Evolutionary conservation across 371 early-diverging fungal species (phyloP).

Genomic region (Mycotypha africana): DNA sequence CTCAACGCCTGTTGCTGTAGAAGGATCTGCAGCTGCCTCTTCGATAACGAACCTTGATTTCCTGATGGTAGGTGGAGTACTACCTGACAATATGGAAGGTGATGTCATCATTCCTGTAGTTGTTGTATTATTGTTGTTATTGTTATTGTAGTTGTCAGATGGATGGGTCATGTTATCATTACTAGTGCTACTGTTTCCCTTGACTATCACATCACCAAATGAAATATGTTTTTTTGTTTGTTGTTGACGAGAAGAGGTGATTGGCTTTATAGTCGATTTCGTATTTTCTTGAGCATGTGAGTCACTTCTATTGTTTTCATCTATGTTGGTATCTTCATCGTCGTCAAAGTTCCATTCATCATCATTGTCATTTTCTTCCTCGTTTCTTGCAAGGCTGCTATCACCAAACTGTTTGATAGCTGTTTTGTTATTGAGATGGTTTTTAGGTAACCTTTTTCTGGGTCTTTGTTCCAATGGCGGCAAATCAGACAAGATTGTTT

Average conservation of each 20-base stretch:
- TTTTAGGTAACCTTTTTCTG: slow-evolving; percentile 37
- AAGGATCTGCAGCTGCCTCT: slow-evolving; percentile 33
- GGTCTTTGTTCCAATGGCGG: slow-evolving; percentile 67
- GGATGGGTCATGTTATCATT: slow-evolving; percentile 18
- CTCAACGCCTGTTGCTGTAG: slow-evolving; percentile 30
- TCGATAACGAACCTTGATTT: slow-evolving; percentile 56
- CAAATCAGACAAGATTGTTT: slow-evolving; percentile 54
- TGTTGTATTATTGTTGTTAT: too few species aligned
- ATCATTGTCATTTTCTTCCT: slow-evolving; percentile 21
- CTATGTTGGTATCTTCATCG: slow-evolving; percentile 13
- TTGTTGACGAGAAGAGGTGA: too few species aligned
- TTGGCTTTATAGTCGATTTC: too few species aligned
- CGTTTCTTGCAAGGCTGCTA: too few species aligned
- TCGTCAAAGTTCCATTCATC: slow-evolving; percentile 46
- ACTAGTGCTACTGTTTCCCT: too few species aligned
- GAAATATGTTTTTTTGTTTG: slow-evolving; percentile 34
- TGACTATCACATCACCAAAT: slow-evolving; percentile 42
- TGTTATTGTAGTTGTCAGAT: too few species aligned
- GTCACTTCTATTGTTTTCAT: neutral
- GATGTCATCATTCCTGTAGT: slow-evolving; percentile 1
- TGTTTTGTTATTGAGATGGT: too few species aligned
- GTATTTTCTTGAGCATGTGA: slow-evolving; percentile 7
- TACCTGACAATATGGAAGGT: neutral
- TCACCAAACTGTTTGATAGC: too few species aligned
- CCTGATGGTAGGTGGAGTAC: too few species aligned